Conservation (phyloP, 2,329 filamentous ascomycete genomes). For the Mycogone perniciosa region DNA sequence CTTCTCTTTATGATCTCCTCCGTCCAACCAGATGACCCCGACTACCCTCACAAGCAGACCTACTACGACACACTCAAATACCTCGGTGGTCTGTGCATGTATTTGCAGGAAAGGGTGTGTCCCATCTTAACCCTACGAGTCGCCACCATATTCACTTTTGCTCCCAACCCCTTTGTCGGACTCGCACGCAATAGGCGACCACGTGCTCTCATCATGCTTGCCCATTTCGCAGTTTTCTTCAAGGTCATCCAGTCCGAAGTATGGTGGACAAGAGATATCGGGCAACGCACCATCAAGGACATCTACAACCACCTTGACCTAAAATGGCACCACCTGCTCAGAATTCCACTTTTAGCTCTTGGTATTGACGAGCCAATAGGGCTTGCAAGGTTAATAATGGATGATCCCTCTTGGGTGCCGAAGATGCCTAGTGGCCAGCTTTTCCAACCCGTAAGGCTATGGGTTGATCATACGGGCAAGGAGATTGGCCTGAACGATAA, state of each 20-base stretch:
- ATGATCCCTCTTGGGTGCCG: constrained; percentile 37
- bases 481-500: background rate
- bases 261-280: constrained; percentile 48
- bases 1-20: constrained; percentile 45
- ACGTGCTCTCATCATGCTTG: constrained; percentile 45
- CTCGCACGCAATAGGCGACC: constrained; percentile 36
- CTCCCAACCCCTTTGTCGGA: constrained; percentile 39
- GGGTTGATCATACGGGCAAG: background rate
- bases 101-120: constrained; percentile 39
- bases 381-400: constrained; percentile 37
- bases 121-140: constrained; percentile 42
- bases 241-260: constrained; percentile 33
- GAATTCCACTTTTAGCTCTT: constrained; percentile 35
- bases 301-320: constrained; percentile 35
- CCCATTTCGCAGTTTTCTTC: constrained; percentile 46
- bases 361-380: constrained; percentile 26
- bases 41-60: constrained; percentile 30
- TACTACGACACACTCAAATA: constrained; percentile 44
- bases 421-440: background rate
- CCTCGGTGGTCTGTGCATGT: constrained; percentile 46
- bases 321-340: constrained; percentile 36
- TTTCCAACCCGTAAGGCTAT: background rate
- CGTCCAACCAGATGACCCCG: constrained; percentile 36
- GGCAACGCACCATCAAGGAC: constrained; percentile 39
- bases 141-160: constrained; percentile 48